These are phyloP conservation scores for Moesziomyces antarcticus DNA, from an alignment of 1,284 basidiomycete species.

Conservation along the genomic window DNA sequence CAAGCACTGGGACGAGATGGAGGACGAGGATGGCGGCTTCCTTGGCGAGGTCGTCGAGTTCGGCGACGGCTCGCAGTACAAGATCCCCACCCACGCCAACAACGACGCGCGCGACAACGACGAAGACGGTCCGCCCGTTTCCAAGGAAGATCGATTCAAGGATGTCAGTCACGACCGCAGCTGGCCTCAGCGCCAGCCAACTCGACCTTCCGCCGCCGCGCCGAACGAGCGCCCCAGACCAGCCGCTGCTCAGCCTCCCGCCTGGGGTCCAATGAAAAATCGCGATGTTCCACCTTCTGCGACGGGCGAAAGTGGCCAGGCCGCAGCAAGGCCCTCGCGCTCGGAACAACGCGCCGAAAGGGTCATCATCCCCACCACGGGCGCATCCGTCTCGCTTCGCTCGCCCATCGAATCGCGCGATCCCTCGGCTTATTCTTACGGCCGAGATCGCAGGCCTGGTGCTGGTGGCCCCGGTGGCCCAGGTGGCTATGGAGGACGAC, in stretches of 20 bases:
- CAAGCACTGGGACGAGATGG: constrained; percentile 67
- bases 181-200: constrained; percentile 48
- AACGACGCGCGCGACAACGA: constrained; percentile 29
- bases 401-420: constrained; percentile 45
- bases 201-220: constrained; percentile 3
- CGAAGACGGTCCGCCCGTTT: constrained; percentile 38
- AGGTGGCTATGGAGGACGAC: constrained; percentile 21
- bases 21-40: constrained; percentile 61
- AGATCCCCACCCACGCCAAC: constrained; percentile 44
- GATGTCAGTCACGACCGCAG: constrained; percentile 61
- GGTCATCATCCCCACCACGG: constrained; percentile 46
- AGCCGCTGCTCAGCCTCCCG: constrained; percentile 12
- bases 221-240: constrained; percentile 22
- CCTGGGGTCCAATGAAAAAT: constrained; percentile 32
- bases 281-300: constrained; percentile 21
- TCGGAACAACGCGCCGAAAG: constrained; percentile 42
- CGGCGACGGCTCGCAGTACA: constrained; percentile 66
- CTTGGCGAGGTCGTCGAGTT: constrained; percentile 66
- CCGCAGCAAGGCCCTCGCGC: constrained; percentile 22
- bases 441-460: constrained; percentile 33
- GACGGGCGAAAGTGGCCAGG: constrained; percentile 13
- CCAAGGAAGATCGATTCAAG: constrained; percentile 63
- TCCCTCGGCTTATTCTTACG: constrained; percentile 17
- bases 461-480: constrained; percentile 14
- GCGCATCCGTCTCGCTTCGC: constrained; percentile 46